A percentile compares a stretch with the other conserved stretches of the same genome.
phyloP scores from a whole-genome alignment of 805 yeast species.

The Starmerella stigmatis region DNA sequence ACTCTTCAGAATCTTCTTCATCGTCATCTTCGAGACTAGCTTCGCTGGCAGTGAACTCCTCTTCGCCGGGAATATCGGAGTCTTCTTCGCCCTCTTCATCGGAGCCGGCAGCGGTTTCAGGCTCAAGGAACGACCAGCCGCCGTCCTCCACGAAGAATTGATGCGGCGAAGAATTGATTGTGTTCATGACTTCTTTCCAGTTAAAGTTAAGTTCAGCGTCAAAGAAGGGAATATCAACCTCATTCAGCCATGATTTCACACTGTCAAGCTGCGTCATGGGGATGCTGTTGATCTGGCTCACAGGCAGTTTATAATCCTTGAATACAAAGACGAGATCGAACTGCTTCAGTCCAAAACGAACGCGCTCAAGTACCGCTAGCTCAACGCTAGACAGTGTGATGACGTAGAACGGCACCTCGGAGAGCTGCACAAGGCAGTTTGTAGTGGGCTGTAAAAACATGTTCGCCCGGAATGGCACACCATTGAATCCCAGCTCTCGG shows the following conservation, averaged over 20 bases:
- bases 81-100: constrained; percentile 52
- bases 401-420: constrained; percentile 91
- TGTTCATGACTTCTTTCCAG: constrained; percentile 93
- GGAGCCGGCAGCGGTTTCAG: constrained; percentile 40
- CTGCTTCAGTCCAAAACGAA: constrained; percentile 91
- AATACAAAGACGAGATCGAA: constrained; percentile 94
- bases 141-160: constrained; percentile 80
- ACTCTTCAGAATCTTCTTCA: constrained; percentile 37
- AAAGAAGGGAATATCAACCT: constrained; percentile 88
- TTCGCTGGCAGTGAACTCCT: constrained; percentile 54
- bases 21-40: constrained; percentile 36
- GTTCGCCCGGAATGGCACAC: constrained; percentile 92
- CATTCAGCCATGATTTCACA: constrained; percentile 94
- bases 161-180: constrained; percentile 82
- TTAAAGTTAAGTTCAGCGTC: constrained; percentile 93
- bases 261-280: constrained; percentile 88
- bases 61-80: constrained; percentile 53
- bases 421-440: constrained; percentile 86
- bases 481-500: constrained; percentile 91
- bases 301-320: constrained; percentile 80
- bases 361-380: constrained; percentile 91
- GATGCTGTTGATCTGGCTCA: constrained; percentile 84
- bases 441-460: constrained; percentile 94
- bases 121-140: constrained; percentile 91
- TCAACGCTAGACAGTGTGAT: constrained; percentile 86